These are phyloP conservation scores for Nigrospora sphaerica DNA, from an alignment of 2,329 filamentous ascomycete genomes.

Conservation along the genomic window DNA sequence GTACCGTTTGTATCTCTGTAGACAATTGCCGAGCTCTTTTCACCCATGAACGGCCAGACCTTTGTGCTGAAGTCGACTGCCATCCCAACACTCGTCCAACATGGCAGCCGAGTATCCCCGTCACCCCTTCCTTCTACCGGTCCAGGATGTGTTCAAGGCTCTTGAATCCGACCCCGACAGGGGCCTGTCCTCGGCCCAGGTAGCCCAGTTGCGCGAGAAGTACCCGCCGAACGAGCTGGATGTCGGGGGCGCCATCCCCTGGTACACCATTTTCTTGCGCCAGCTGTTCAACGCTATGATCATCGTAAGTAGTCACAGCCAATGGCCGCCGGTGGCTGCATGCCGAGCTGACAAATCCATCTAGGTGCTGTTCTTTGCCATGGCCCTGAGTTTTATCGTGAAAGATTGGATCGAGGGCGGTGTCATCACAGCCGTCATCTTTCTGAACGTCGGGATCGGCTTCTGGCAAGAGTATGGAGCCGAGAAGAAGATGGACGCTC, in stretches of 20 bases:
- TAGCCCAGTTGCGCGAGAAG: constrained; percentile 47
- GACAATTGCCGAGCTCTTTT: background rate
- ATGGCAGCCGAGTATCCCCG: constrained; percentile 42
- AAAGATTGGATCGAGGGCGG: constrained; percentile 61
- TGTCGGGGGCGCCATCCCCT: constrained; percentile 57
- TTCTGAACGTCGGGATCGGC: constrained; percentile 63
- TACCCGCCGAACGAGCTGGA: constrained; percentile 67
- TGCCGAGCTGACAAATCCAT: background rate
- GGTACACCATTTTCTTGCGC: constrained; percentile 66
- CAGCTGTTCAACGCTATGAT: constrained; percentile 77
- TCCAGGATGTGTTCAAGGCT: constrained; percentile 54
- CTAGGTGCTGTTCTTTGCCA: constrained; percentile 71
- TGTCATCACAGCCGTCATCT: constrained; percentile 59
- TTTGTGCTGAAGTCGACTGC: background rate
- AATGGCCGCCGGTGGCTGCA: background rate
- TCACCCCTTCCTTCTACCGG: constrained; percentile 55
- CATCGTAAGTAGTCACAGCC: constrained; percentile 38
- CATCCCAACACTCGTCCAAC: constrained; percentile 6
- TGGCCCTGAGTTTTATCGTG: constrained; percentile 64
- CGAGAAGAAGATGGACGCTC: constrained; percentile 60
- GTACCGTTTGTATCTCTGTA: too few species aligned
- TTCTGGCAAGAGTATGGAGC: constrained; percentile 59
- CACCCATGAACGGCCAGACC: background rate
- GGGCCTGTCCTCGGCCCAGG: constrained; percentile 56
- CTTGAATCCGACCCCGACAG: constrained; percentile 59